Percentiles rank a stretch among this genome's conserved stretches.
Evolutionary conservation across 345 rosid species (phyloP).

Genomic region (Limnanthes douglasii): DNA sequence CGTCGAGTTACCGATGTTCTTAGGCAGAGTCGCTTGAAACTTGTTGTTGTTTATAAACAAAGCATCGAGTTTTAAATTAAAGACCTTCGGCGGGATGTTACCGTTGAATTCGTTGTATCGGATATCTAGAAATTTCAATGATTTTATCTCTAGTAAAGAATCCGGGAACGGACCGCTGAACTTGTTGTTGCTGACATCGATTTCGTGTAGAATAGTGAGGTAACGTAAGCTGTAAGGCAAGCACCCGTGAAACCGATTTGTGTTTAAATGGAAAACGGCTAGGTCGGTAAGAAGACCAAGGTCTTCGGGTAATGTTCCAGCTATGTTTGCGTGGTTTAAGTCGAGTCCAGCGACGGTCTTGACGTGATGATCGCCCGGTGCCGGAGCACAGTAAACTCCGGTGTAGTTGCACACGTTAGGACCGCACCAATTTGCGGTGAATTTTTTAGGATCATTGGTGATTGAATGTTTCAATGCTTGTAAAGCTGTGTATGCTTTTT

Average conservation of each 20-base stretch:
- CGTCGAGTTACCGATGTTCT: conserved; percentile 61
- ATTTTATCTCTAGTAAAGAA: conserved; percentile 39
- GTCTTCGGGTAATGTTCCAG: conserved; percentile 48
- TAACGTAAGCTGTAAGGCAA: conserved; percentile 31
- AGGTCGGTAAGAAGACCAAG: conserved; percentile 72
- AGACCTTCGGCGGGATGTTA: conserved; percentile 34
- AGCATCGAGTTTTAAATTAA: conserved; percentile 64
- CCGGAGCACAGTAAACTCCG: conserved; percentile 68
- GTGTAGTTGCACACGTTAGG: conserved; percentile 79
- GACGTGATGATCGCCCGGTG: conserved; percentile 32
- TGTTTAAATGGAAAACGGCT: conserved; percentile 62
- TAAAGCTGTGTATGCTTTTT: conserved; percentile 49
- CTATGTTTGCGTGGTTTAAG: conserved; percentile 54
- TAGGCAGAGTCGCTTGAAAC: conserved; percentile 45
- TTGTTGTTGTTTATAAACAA: conserved; percentile 72
- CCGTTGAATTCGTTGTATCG: conserved; percentile 55
- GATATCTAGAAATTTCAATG: conserved; percentile 68
- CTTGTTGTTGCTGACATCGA: conserved; percentile 69
- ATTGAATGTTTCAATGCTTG: conserved; percentile 65
- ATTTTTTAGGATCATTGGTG: conserved; percentile 47
- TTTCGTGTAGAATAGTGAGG: conserved; percentile 43
- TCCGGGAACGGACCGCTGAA: conserved; percentile 51
- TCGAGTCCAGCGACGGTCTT: conserved; percentile 74
- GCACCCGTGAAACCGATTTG: conserved; percentile 52
- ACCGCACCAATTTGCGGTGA: conserved; percentile 64